phyloP scores from a whole-genome alignment of 129 eudicot species.

The Chrysanthemum makinoi region DNA sequence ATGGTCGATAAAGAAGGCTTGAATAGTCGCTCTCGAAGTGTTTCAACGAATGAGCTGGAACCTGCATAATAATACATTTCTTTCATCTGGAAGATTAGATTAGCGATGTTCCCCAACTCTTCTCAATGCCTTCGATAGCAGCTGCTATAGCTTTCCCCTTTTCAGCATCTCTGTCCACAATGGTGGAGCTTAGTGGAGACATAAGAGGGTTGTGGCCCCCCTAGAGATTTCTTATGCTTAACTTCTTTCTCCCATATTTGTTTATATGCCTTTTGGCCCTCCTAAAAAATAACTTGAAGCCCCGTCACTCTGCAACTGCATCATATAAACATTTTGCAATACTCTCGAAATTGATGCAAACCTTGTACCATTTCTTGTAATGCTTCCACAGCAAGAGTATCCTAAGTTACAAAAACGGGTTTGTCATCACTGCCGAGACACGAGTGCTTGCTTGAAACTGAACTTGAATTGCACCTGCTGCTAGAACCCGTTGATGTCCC shows the following conservation, averaged over 20 bases:
- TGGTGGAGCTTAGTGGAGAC: too few species aligned
- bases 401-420: slow-evolving; percentile 90
- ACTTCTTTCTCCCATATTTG: too few species aligned
- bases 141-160: slow-evolving; percentile 98
- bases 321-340: too few species aligned
- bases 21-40: slow-evolving; percentile 81
- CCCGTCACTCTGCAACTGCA: too few species aligned
- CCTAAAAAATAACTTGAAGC: too few species aligned
- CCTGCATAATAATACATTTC: slow-evolving; percentile 39
- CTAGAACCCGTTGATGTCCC: too few species aligned
- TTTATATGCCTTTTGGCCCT: too few species aligned
- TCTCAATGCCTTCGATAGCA: slow-evolving; percentile 79
- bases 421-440: slow-evolving; percentile 88
- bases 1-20: slow-evolving; percentile 89
- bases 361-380: slow-evolving; percentile 94
- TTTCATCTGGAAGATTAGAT: background rate
- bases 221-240: too few species aligned
- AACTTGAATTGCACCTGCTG: too few species aligned
- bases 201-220: too few species aligned
- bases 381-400: slow-evolving; percentile 93
- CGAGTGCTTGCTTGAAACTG: slow-evolving; percentile 44
- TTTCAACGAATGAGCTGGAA: slow-evolving; percentile 79
- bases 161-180: slow-evolving; percentile 88
- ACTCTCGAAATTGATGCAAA: background rate
- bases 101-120: slow-evolving; percentile 67